Evolutionary conservation across 1,284 basidiomycete genomes (phyloP).

Genomic region (Leccinum ponderosum): DNA sequence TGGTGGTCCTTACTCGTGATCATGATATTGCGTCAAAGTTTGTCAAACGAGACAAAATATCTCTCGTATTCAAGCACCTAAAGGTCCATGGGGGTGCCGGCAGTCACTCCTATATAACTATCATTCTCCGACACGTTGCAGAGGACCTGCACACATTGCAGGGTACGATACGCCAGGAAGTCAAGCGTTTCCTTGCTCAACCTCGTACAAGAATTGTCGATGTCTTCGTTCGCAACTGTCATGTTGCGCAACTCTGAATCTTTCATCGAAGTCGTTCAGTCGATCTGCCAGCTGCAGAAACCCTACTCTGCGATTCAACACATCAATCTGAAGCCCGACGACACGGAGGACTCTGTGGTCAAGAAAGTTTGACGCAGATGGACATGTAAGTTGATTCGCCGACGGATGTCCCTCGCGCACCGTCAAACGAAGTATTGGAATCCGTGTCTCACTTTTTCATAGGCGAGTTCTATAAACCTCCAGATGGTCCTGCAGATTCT

Average conservation of each 20-base stretch:
- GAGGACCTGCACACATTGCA: slow-evolving; percentile 75
- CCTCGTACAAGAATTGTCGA: slow-evolving; percentile 74
- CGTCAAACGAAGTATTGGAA: slow-evolving; percentile 56
- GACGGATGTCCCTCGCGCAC: slow-evolving; percentile 24
- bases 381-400: slow-evolving; percentile 74
- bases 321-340: slow-evolving; percentile 58
- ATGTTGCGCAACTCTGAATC: slow-evolving; percentile 71
- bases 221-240: slow-evolving; percentile 75
- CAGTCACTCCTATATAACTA: slow-evolving; percentile 82
- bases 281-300: slow-evolving; percentile 71
- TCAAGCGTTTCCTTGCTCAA: slow-evolving; percentile 75
- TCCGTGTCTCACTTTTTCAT: slow-evolving; percentile 72
- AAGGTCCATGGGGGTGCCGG: slow-evolving; percentile 60
- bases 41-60: slow-evolving; percentile 63
- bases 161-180: slow-evolving; percentile 79
- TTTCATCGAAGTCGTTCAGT: slow-evolving; percentile 76
- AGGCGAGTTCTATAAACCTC: slow-evolving; percentile 61
- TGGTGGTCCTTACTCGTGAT: slow-evolving; percentile 82
- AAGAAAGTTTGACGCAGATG: slow-evolving; percentile 27
- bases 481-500: slow-evolving; percentile 14
- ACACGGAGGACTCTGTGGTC: slow-evolving; percentile 20
- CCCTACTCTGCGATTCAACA: slow-evolving; percentile 65
- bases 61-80: slow-evolving; percentile 67
- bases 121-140: slow-evolving; percentile 88
- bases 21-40: slow-evolving; percentile 60